Conservation (phyloP, 2,329 filamentous ascomycete genomes). For the Nigrospora osmanthi region DNA sequence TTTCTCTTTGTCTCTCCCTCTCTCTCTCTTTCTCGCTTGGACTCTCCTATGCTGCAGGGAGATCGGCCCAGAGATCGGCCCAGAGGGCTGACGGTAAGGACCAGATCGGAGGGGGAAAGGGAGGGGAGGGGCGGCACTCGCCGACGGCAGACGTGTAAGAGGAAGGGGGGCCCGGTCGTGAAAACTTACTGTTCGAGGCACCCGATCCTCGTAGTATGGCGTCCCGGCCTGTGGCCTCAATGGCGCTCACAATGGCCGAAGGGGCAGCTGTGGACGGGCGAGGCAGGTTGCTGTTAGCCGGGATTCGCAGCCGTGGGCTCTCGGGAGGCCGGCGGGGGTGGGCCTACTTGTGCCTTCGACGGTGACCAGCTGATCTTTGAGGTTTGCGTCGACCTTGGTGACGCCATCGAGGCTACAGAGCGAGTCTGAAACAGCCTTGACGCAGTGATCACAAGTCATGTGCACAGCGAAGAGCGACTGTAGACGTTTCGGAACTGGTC, state of each 20-base stretch:
- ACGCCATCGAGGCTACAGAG: constrained; percentile 74
- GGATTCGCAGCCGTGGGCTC: not conserved
- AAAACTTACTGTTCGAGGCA: constrained; percentile 65
- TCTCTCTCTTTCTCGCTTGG: too few relatives aligned
- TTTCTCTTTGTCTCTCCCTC: too few relatives aligned
- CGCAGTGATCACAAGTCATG: constrained; percentile 82
- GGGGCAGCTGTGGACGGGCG: constrained; percentile 57
- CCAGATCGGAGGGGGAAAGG: too few relatives aligned
- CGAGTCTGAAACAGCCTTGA: constrained; percentile 76
- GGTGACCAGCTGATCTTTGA: constrained; percentile 75
- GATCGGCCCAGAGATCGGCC: too few relatives aligned
- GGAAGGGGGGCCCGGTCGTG: constrained; percentile 8
- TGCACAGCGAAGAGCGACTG: constrained; percentile 93
- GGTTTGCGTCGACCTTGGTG: constrained; percentile 71
- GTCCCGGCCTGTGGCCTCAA: constrained; percentile 85
- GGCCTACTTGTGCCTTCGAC: constrained; percentile 71
- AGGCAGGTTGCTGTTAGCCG: not conserved
- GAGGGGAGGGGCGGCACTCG: too few relatives aligned
- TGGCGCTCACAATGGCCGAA: constrained; percentile 80
- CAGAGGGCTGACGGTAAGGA: too few relatives aligned
- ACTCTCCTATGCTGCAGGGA: too few relatives aligned
- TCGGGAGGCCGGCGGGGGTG: constrained; percentile 12
- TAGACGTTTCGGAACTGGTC: constrained; percentile 18
- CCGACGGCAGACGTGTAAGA: not conserved
- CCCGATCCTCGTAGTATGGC: constrained; percentile 90